A percentile compares a stretch with the other conserved stretches of the same genome.
These are phyloP conservation scores for Trichothecium sympodiale DNA, from an alignment of 2,329 filamentous ascomycete species.

Conservation along the genomic window DNA sequence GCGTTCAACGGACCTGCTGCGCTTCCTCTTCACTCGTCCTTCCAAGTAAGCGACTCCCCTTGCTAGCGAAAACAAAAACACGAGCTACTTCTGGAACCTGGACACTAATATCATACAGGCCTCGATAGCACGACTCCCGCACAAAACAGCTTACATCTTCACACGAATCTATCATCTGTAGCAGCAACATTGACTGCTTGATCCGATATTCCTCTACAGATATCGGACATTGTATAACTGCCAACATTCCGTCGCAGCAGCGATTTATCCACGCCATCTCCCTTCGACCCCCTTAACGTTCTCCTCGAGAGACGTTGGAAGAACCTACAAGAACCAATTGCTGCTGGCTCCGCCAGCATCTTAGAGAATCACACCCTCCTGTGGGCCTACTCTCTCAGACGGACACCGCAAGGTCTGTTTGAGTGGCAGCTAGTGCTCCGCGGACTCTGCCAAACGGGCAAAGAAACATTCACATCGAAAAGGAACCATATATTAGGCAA, in stretches of 20 bases:
- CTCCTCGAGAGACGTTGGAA: constrained; percentile 51
- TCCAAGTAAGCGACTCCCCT: constrained; percentile 92
- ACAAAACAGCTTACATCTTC: neutral
- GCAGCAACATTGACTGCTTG: constrained; percentile 17
- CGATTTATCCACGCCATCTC: constrained; percentile 73
- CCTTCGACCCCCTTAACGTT: constrained; percentile 86
- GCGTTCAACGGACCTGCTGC: constrained; percentile 82
- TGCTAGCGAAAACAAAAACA: too few relatives aligned
- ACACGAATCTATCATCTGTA: constrained; percentile 5
- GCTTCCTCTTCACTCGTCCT: constrained; percentile 80
- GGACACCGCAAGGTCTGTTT: constrained; percentile 92
- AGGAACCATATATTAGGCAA: neutral
- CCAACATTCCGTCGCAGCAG: constrained; percentile 82
- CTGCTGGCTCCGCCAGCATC: constrained; percentile 86
- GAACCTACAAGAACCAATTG: constrained; percentile 34
- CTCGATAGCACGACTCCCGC: constrained; percentile 45
- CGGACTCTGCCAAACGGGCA: constrained; percentile 41
- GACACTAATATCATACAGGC: too few relatives aligned
- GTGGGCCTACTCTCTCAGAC: constrained; percentile 98
- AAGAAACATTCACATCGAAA: constrained; percentile 10
- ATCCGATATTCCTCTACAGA: constrained; percentile 70
- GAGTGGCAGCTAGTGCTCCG: constrained; percentile 96
- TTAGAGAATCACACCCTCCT: constrained; percentile 46
- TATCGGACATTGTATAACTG: constrained; percentile 69
- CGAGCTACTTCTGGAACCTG: too few relatives aligned